Evolutionary conservation across 2,329 filamentous ascomycete genomes (phyloP), one percentile per base, ranked within the genome.

Genomic region (Epicoccum nigrum): DNA sequence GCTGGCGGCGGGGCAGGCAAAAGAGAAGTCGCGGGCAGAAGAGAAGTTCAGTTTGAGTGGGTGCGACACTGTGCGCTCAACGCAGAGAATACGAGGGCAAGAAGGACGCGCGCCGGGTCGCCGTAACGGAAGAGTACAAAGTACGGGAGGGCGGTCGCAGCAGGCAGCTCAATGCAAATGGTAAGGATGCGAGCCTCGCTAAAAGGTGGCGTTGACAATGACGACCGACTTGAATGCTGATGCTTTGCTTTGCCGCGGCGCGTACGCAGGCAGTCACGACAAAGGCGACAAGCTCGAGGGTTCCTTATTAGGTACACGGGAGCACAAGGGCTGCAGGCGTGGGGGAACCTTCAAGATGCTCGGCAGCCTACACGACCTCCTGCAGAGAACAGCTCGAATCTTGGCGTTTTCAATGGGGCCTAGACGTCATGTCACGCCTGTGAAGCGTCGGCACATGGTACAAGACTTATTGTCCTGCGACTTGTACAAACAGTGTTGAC

Each of bases 181-280:
- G 53, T 58, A 46, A 56, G 52, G 57, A 62, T 56, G 57, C 37
- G 45, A 54, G 52, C 39, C 64, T 73, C 69, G 70, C 69, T 72
- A 69, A 67, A 64, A 62, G 67, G 67, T 68, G 67, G 67, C 66
- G 62, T 63, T 51, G 56, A 54, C 45, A 54, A 45, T 41, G 51
- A 45, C 34, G 45, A 41, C 5, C 40, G 15, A 40, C 45, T 19
- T 41, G 35, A 30, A 47, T 16, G 21, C n/a, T n/a, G n/a, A n/a
- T n/a, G n/a, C n/a, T n/a, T n/a, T n/a, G n/a, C 27, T 32, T 41
- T 19, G 49, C 38, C 43, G 43, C 34, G 25, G 23, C 20, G 32
- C 38, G 43, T 28, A 34, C 49, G 37, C 4, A 4, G 7, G 13
- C n/a, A 16, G 21, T 21, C 17, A 31, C 32, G 32, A 38, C 44